Percentiles rank a stretch among this genome's conserved stretches.
Evolutionary conservation across 208 protist genomes (phyloP).

Genomic region (Entamoeba nuttalli): DNA sequence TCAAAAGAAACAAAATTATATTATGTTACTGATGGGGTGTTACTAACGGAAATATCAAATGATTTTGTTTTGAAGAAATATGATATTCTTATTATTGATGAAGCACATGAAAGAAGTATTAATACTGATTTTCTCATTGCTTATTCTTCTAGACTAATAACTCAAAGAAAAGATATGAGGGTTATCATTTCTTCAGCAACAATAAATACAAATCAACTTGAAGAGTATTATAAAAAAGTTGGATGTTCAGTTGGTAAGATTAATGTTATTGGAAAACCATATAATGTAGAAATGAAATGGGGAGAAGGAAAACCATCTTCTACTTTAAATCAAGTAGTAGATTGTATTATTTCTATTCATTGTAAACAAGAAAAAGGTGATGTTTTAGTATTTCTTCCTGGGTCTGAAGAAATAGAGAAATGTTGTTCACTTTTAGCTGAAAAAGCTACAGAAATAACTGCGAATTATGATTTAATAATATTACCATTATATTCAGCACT

Average conservation of each 20-base stretch:
- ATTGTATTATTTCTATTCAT: not conserved
- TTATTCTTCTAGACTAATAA: not conserved
- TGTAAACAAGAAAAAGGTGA: not conserved
- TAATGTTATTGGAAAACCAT: not conserved
- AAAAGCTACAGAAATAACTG: not conserved
- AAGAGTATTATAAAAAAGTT: conserved; percentile 34
- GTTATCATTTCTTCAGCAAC: not conserved
- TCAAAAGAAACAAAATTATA: conserved; percentile 60
- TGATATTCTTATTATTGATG: not conserved
- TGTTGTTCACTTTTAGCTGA: conserved; percentile 45
- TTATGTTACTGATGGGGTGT: conserved; percentile 95
- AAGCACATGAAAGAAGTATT: not conserved
- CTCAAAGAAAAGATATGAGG: not conserved
- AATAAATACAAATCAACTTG: not conserved
- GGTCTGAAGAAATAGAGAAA: not conserved
- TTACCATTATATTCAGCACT: not conserved
- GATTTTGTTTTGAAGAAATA: conserved; percentile 58
- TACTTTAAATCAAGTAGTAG: conserved; percentile 15
- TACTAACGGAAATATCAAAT: conserved; percentile 79
- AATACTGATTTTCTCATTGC: not conserved
- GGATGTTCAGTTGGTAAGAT: conserved; percentile 39
- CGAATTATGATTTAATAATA: not conserved
- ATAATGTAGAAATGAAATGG: not conserved
- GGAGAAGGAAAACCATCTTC: conserved; percentile 9
- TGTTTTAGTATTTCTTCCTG: not conserved